Percentiles rank a stretch among this genome's conserved stretches.
These are phyloP conservation scores for Penicillium antarcticum DNA, from an alignment of 495 filamentous ascomycete species.

Conservation along the genomic window DNA sequence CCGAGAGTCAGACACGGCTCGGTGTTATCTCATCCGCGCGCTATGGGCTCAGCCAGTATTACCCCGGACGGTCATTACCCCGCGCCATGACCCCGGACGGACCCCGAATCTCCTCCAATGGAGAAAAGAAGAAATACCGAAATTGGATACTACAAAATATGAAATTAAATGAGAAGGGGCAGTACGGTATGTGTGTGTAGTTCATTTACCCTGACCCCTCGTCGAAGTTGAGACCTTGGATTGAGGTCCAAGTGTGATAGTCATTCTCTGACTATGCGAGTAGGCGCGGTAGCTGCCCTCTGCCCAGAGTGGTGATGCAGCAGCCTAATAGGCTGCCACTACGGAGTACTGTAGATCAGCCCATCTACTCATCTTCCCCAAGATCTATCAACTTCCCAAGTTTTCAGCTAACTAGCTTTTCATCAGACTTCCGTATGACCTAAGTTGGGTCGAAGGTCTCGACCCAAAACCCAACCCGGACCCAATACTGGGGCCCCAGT, in stretches of 20 bases:
- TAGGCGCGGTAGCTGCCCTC: slow-evolving; percentile 9
- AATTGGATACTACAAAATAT: slow-evolving; percentile 4
- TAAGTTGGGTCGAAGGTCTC: no score
- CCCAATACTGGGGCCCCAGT: no score
- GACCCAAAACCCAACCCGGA: no score
- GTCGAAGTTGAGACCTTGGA: no score
- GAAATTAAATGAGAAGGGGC: background rate
- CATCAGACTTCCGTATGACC: no score
- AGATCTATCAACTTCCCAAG: no score
- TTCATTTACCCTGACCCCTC: slow-evolving; percentile 1
- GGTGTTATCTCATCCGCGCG: slow-evolving; percentile 6
- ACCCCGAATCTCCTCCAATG: slow-evolving; percentile 15
- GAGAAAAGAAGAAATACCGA: slow-evolving; percentile 4
- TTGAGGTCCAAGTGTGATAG: no score
- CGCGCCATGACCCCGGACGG: slow-evolving; percentile 16
- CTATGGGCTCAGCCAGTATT: slow-evolving; percentile 10
- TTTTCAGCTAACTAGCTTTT: no score
- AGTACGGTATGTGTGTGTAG: background rate
- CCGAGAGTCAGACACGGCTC: slow-evolving; percentile 9
- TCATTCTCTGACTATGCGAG: background rate
- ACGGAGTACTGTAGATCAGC: no score
- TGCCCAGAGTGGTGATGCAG: slow-evolving; percentile 11
- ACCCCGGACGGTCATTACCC: slow-evolving; percentile 17
- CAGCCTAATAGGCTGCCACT: background rate
- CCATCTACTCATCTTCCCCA: no score